Base-by-base conservation (phyloP, 768 basidiomycete species). In the Auriculariales sp. region DNA sequence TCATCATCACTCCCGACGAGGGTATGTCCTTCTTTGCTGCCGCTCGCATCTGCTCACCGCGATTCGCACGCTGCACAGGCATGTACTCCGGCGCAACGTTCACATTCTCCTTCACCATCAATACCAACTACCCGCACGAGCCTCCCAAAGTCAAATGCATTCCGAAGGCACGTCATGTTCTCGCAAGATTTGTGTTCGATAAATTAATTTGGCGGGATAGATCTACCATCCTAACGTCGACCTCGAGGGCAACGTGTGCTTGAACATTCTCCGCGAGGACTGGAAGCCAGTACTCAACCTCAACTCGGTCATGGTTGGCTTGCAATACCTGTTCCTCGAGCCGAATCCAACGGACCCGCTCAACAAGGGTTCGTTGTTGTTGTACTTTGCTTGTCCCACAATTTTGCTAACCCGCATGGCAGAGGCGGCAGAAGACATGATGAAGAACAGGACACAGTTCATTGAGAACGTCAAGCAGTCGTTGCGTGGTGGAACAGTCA, bases 151-250 rank as follows among this genome's bases (percentile, higher is more conserved):
- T 99, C 69, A 92, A 94, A 63, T 98, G 94, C 70, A 83, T 81
- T 42, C 90, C 90, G 62, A 95, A 81, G 56, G 94, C 93, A 61
- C 51, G 81, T 63, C 19, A 50, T 49, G 34, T 32, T 4, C 11
- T 36, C 10, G 47, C 47, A 2, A 36, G 29, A 19, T 3, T 33
- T 22, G 11, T 19, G 2, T 50, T 28, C 22, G n/a, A 36, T 14
- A 29, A 44, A 33, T 34, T 11, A 46, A 47, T 55, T 6, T 36
- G 22, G 28, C 12, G n/a, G 14, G 47, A 17, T 48, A 98, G 94
- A 97, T 98, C 61, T 99, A 99, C 65, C 95, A 99, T 63, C 95
- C 95, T 1, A 99, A 99, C 60, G 83, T 99, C 48, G 95, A 99
- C 65, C 75, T 95, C 31, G 91, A 97, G 62, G 95, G 95, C 39